These are phyloP conservation scores for Leucosporidium yakuticum DNA, from an alignment of 768 basidiomycete genomes.

Conservation along the genomic window DNA sequence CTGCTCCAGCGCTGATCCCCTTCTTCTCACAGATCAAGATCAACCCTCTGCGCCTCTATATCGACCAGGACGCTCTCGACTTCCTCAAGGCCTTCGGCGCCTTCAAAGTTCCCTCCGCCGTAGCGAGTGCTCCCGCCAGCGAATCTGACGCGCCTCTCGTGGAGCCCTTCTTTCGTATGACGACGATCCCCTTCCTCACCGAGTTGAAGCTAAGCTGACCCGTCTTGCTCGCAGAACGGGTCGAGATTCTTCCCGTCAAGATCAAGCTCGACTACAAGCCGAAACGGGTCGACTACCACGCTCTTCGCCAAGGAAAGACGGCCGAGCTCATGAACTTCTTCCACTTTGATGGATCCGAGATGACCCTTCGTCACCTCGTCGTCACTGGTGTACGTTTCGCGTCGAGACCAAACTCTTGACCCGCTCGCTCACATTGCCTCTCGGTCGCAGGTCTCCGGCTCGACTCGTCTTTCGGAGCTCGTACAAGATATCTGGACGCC, in stretches of 20 bases:
- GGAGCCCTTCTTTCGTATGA: conserved; percentile 71
- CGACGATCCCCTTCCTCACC: conserved; percentile 9
- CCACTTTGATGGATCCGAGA: conserved; percentile 98
- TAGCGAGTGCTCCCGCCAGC: conserved; percentile 43
- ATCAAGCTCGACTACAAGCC: conserved; percentile 98
- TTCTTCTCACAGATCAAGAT: conserved; percentile 64
- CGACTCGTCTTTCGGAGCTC: conserved; percentile 77
- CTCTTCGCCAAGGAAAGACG: conserved; percentile 78
- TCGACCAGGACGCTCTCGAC: conserved; percentile 97
- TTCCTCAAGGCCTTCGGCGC: conserved; percentile 95
- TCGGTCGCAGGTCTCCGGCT: conserved; percentile 71
- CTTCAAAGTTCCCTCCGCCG: conserved; percentile 55
- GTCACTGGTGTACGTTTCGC: conserved; percentile 68
- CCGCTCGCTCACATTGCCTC: neutral
- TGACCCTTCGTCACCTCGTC: conserved; percentile 90
- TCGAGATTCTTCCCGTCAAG: conserved; percentile 90
- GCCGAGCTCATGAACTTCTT: conserved; percentile 99
- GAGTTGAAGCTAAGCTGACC: neutral
- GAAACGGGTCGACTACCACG: conserved; percentile 87
- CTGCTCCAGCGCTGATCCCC: neutral
- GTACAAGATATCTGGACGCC: conserved; percentile 99
- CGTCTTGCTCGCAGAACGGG: conserved; percentile 58
- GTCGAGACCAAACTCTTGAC: neutral
- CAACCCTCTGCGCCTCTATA: conserved; percentile 80
- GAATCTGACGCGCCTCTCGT: conserved; percentile 35